Evolutionary conservation across 2,329 filamentous ascomycete species (phyloP).

Genomic region (Rutstroemia sp.): DNA sequence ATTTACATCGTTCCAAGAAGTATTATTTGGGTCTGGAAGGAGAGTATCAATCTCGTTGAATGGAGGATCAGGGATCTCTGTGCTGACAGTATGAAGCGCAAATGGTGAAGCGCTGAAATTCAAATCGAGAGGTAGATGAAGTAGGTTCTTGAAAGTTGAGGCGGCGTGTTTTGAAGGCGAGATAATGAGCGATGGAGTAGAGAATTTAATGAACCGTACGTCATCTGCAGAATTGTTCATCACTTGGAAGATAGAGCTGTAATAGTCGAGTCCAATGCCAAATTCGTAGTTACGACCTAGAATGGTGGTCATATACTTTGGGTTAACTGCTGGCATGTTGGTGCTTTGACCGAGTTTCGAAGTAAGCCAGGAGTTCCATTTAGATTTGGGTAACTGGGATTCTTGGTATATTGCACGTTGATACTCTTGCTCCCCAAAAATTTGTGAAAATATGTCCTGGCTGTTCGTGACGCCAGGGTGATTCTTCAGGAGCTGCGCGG

Average conservation of each 20-base stretch:
- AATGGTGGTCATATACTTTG: neutral
- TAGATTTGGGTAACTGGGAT: neutral
- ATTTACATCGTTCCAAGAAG: neutral
- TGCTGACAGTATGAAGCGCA: neutral
- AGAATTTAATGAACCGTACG: neutral
- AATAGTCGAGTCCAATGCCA: constrained; percentile 1
- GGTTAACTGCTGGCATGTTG: neutral
- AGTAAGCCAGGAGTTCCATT: neutral
- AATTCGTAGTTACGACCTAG: neutral
- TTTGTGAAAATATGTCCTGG: constrained; percentile 35
- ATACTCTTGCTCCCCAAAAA: constrained; percentile 47
- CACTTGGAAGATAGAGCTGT: neutral
- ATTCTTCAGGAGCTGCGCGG: constrained; percentile 7
- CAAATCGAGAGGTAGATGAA: neutral
- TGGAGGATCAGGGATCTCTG: neutral
- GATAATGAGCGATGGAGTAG: neutral
- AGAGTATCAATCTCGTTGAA: neutral
- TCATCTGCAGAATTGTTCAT: neutral
- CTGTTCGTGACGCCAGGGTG: neutral
- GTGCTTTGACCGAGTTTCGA: neutral
- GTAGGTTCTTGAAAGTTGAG: neutral
- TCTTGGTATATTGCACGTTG: constrained; percentile 28
- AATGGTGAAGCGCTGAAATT: neutral
- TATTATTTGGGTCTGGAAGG: neutral
- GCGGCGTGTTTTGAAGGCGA: neutral